Evolutionary conservation across 1,284 basidiomycete genomes (phyloP), one percentile per base, ranked within the genome.

Genomic region (Stygiomarasmius scandens): DNA sequence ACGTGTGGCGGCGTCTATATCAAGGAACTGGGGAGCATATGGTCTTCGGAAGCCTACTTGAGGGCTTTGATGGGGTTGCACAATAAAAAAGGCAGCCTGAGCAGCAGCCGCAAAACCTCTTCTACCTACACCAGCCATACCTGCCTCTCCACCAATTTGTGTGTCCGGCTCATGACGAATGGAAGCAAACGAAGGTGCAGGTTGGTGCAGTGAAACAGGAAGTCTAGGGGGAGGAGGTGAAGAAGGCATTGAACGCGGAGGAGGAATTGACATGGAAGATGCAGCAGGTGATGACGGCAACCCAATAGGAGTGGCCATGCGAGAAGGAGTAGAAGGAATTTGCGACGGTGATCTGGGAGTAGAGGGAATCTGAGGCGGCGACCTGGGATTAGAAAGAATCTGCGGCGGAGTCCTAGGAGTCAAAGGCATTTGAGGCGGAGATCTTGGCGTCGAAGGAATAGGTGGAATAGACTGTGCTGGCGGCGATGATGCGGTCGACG

Each of bases 91-190:
- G 1, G 87, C 89, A 0, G 86, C 86, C 43, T 85, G 79, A 36
- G 90, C 88, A 8, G 84, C 92, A 8, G 92, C 90, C 1, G 88
- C 89, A 62, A 95, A 95, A 0, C 90, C 93, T 60, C 93, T 77
- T 59, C 93, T 76, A 3, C 93, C 93, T 2, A 95, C 92, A 16
- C 93, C 93, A 0, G 93, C 93, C 92, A 95, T 95, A 0, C 93
- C 93, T 5, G 92, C 92, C 60, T 82, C 86, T 1, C 92, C 92
- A 3, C 92, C 92, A 9, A 69, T 82, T 64, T 87, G 85, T 14
- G 91, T 93, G 66, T 93, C 85, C 4, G 85, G 79, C 43, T 79
- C 73, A 14, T 63, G 61, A 23, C 61, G 61, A 20, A 48, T 49
- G 16, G 60, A 51, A 41, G 50, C 48, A 23, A 49, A 52, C n/a